Evolutionary conservation across 768 basidiomycete species (phyloP), one percentile per base, ranked within the genome.

Genomic region (Piloderma croceum): DNA sequence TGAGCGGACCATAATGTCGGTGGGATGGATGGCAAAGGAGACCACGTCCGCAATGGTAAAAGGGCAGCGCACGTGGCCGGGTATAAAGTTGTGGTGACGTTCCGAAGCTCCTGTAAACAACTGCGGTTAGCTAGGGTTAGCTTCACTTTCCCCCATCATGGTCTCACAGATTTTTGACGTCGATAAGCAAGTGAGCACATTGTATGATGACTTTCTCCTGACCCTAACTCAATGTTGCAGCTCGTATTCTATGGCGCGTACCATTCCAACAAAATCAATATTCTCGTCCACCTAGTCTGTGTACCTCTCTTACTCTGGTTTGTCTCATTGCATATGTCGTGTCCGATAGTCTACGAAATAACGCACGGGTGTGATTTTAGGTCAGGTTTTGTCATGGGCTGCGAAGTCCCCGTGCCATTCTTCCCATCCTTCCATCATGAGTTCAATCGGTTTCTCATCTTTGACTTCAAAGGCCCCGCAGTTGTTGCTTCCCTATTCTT

Each of bases 191-290:
- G 86, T 81, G 46, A 6, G 61, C 56, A 9, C 4, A 10, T 38
- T 27, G 22, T 25, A n/a, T 11, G 25, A 25, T 32, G 15, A 25
- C 39, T 31, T 42, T 10, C 13, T 13, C 10, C 22, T 5, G 24
- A 10, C 27, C 23, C 36, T 19, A 38, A 33, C 36, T 31, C 39
- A 43, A 42, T 46, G 22, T 52, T 39, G 19, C 45, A 96, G 90
- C 74, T 97, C 55, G 71, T 82, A 19, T 94, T 94, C 70, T 97
- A 97, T 59, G 90, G 90, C 15, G 83, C 90, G 37, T 96, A 96
- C 63, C 92, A 96, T 61, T 70, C 79, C 12, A 83, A 94, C 59
- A 77, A 77, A 20, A 64, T 79, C 46, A 98, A 98, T 59, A 65
- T 97, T 48, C 61, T 74, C 40, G 89, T 97, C 46, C 94, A 98